Conservation (phyloP, 2,329 filamentous ascomycete species). For the Pseudogymnoascus pannorum region DNA sequence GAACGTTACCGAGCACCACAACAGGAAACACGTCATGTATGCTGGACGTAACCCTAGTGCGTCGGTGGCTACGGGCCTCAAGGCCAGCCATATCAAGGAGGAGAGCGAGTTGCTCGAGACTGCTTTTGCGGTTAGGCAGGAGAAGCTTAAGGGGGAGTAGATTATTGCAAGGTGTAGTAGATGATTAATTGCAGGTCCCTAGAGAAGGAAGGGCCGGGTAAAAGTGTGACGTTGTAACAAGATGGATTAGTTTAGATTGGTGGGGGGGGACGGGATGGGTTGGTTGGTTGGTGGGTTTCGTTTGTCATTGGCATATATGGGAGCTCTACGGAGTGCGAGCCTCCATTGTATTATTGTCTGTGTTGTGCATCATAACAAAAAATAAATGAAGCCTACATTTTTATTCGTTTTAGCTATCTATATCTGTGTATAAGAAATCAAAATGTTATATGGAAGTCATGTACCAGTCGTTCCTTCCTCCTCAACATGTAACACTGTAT, state of each 20-base stretch:
- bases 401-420: background rate
- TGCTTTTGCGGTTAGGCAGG: constrained; percentile 58
- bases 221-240: constrained; percentile 3
- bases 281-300: background rate
- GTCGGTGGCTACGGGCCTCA: constrained; percentile 87
- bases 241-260: background rate
- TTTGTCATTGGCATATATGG: constrained; percentile 3
- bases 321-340: constrained; percentile 1
- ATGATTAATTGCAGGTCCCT: background rate
- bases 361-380: background rate
- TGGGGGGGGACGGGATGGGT: background rate
- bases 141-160: constrained; percentile 56
- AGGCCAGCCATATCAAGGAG: constrained; percentile 83
- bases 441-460: background rate
- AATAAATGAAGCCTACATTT: constrained; percentile 4
- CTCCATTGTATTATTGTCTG: constrained; percentile 4
- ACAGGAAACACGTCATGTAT: constrained; percentile 94
- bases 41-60: constrained; percentile 90
- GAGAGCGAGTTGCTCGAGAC: constrained; percentile 72
- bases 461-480: background rate
- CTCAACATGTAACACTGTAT: background rate
- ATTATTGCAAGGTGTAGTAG: background rate
- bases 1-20: constrained; percentile 86
- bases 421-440: background rate
- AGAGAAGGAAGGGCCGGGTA: background rate